Base-by-base conservation (phyloP, 148 eudicot genomes). In the Nyssa sinensis region DNA sequence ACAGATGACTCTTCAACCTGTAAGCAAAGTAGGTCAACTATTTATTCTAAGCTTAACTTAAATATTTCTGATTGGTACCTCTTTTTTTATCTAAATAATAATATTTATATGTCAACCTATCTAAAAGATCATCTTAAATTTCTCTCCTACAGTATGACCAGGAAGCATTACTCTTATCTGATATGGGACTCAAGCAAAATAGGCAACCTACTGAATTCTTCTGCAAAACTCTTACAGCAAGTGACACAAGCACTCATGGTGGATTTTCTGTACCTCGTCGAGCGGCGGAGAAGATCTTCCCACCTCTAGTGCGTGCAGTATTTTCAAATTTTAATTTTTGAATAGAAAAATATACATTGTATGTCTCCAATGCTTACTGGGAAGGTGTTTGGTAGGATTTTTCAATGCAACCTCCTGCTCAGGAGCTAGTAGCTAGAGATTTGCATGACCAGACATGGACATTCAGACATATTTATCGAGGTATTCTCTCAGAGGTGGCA, bases 201-300 rank as follows among this genome's bases (percentile, higher is more conserved):
- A 87, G 88, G 74, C 99, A 95, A 79, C 99, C 99, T 41, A 27
- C 93, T 25, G 99, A 95, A 70, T 95, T 95, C 74, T 95, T 95
- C 88, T 95, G 99, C 84, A 95, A 95, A 86, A 95, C 96, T 84
- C 96, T 95, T 57, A 94, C 98, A 30, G 96, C 96, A 82, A 94
- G 98, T 92, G 98, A 94, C 78, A 94, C 98, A 33, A 94, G 99
- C 77, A 95, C 99, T 73, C 99, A 95, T 70, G 99, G 99, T 53
- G 99, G 99, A 37, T 95, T 95, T 80, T 95, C 97, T 71, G 97
- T 95, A 32, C 97, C 98, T 68, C 97, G 98, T 55, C 87, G 98
- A 29, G 97, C 97, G 34, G 97, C 98, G 78, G 98, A 95, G 83
- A 95, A 95, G 86, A 92, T 95, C 58, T 94, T 94, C 78, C 98